Conservation (phyloP, 2,329 filamentous ascomycete genomes). For the Fusarium udum region DNA sequence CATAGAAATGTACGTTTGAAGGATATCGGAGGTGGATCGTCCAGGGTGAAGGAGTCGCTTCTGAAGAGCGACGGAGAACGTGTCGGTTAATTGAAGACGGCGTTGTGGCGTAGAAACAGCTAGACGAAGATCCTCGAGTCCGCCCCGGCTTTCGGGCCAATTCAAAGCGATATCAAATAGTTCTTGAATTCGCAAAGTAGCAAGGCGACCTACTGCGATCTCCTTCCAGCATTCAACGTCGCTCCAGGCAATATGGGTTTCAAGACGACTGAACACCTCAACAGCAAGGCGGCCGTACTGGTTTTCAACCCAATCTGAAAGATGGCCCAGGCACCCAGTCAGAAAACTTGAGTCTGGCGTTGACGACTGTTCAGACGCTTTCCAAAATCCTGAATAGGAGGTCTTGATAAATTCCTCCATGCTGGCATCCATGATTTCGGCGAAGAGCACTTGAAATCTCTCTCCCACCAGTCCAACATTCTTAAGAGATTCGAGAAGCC, state of each 20-base stretch:
- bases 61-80: conserved; percentile 73
- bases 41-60: conserved; percentile 77
- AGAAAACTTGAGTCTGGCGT: conserved; percentile 45
- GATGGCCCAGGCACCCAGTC: conserved; percentile 65
- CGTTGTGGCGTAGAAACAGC: conserved; percentile 74
- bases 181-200: conserved; percentile 73
- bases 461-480: conserved; percentile 75
- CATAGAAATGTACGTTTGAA: conserved; percentile 81
- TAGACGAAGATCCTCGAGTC: conserved; percentile 77
- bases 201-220: conserved; percentile 73
- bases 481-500: conserved; percentile 67
- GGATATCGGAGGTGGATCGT: conserved; percentile 77
- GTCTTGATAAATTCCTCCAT: conserved; percentile 71
- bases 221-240: conserved; percentile 76
- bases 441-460: conserved; percentile 75
- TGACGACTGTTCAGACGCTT: conserved; percentile 31
- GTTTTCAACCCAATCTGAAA: conserved; percentile 75
- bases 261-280: conserved; percentile 64
- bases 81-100: conserved; percentile 74
- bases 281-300: conserved; percentile 71
- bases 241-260: conserved; percentile 57
- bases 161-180: conserved; percentile 81
- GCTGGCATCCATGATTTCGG: conserved; percentile 73
- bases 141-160: conserved; percentile 77
- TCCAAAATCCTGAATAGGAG: conserved; percentile 72